Conservation (phyloP, 805 yeast genomes). For the Ogataea methanolica region DNA sequence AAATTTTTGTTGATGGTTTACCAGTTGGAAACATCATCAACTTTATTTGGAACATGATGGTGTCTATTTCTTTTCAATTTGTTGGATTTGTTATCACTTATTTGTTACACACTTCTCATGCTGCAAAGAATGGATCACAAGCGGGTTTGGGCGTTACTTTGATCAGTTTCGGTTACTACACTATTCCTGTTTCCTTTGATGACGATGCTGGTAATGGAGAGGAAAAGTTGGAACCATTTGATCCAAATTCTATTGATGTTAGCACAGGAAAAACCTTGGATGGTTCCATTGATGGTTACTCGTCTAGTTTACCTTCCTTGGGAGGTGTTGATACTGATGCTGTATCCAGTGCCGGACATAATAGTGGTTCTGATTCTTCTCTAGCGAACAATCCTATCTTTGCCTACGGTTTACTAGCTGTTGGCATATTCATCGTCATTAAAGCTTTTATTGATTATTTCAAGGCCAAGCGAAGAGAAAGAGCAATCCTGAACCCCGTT, state of each 20-base stretch:
- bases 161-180: conserved; percentile 60
- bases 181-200: conserved; percentile 40
- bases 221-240: conserved; percentile 44
- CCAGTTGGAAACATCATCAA: conserved; percentile 93
- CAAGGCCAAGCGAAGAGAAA: conserved; percentile 74
- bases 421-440: conserved; percentile 62
- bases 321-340: conserved; percentile 10
- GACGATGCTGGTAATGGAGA: conserved; percentile 17
- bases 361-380: conserved; percentile 2
- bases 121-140: conserved; percentile 92
- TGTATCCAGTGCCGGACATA: conserved; percentile 1
- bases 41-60: conserved; percentile 84
- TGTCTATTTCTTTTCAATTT: conserved; percentile 88
- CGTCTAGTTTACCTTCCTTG: conserved; percentile 17
- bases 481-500: conserved; percentile 35
- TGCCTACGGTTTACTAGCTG: conserved; percentile 57
- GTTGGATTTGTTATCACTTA: conserved; percentile 91
- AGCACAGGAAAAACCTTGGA: conserved; percentile 16
- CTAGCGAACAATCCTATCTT: conserved; percentile 41
- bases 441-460: conserved; percentile 71
- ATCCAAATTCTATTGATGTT: conserved; percentile 56
- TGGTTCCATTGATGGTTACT: conserved; percentile 25
- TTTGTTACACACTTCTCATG: conserved; percentile 90
- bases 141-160: conserved; percentile 88
- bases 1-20: conserved; percentile 87